Evolutionary conservation across 2,329 filamentous ascomycete species (phyloP).

Genomic region (Trichoderma polysporum): DNA sequence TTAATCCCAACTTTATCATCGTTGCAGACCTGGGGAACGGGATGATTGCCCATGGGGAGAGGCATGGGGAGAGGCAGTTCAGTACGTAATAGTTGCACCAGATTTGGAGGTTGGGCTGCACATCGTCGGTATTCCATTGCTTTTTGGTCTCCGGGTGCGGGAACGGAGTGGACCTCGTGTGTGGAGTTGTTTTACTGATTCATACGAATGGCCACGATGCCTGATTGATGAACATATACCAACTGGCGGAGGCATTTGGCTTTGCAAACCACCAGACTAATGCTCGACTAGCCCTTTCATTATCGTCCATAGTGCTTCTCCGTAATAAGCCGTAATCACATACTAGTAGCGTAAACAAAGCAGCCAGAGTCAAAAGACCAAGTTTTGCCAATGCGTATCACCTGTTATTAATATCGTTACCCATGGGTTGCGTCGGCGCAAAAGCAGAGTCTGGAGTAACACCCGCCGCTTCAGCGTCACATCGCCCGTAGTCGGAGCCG

Average conservation of each 20-base stretch:
- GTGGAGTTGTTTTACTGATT: background rate
- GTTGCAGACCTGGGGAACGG: background rate
- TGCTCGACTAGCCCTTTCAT: background rate
- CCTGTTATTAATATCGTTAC: background rate
- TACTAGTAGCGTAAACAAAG: background rate
- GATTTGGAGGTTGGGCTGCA: background rate
- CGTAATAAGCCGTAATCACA: background rate
- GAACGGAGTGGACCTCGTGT: conserved; percentile 5
- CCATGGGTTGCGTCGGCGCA: conserved; percentile 15
- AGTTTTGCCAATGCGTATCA: conserved; percentile 4
- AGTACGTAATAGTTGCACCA: conserved; percentile 15
- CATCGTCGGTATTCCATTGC: background rate
- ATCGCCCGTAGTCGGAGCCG: conserved; percentile 12
- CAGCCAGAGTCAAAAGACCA: background rate
- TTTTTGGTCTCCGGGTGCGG: background rate
- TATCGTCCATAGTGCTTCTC: background rate
- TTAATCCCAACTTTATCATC: background rate
- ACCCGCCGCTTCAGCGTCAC: conserved; percentile 5
- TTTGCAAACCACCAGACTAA: background rate
- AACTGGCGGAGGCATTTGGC: background rate
- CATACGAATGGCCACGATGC: background rate
- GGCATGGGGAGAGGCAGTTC: background rate
- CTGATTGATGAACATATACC: background rate
- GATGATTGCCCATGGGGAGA: conserved; percentile 3
- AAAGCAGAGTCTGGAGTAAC: conserved; percentile 6